A percentile compares a stretch with the other conserved stretches of the same genome.
Conservation (phyloP, 2,329 filamentous ascomycete species). For the Penicillium corylophilum region DNA sequence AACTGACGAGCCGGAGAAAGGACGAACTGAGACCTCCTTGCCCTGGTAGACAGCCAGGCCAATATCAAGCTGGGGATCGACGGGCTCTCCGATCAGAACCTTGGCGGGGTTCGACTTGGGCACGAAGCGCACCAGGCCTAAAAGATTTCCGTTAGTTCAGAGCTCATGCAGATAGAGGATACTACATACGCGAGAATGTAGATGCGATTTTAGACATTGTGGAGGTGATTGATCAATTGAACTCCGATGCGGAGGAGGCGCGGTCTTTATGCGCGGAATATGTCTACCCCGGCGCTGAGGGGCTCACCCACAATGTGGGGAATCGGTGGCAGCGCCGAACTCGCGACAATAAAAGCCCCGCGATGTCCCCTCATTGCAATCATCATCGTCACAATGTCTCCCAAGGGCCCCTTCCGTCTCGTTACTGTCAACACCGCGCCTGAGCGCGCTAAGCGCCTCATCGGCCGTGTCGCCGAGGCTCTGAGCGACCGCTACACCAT, state of each 20-base stretch:
- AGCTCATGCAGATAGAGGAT: background rate
- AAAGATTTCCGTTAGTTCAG: conserved; percentile 4
- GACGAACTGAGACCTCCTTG: conserved; percentile 55
- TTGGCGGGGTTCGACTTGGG: conserved; percentile 52
- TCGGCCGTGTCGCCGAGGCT: conserved; percentile 60
- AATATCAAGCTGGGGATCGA: conserved; percentile 55
- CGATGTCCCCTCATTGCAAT: conserved; percentile 12
- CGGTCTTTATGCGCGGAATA: conserved; percentile 20
- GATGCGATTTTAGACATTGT: conserved; percentile 39
- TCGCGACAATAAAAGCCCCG: conserved; percentile 14
- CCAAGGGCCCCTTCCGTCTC: conserved; percentile 60
- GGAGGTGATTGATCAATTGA: background rate
- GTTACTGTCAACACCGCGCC: conserved; percentile 69
- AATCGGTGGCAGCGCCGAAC: conserved; percentile 16
- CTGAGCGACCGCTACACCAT: conserved; percentile 65
- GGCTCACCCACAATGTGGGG: conserved; percentile 20
- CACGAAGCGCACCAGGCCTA: conserved; percentile 61
- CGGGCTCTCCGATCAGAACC: conserved; percentile 58
- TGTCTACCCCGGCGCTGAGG: conserved; percentile 25
- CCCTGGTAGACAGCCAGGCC: conserved; percentile 57
- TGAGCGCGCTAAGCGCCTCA: conserved; percentile 61
- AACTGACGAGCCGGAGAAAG: conserved; percentile 60
- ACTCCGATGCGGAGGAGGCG: background rate
- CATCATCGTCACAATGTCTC: conserved; percentile 29
- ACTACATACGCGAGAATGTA: conserved; percentile 36